Base-by-base conservation (phyloP, 495 filamentous ascomycete species). In the Pseudoneurospora amorphoporcata region DNA sequence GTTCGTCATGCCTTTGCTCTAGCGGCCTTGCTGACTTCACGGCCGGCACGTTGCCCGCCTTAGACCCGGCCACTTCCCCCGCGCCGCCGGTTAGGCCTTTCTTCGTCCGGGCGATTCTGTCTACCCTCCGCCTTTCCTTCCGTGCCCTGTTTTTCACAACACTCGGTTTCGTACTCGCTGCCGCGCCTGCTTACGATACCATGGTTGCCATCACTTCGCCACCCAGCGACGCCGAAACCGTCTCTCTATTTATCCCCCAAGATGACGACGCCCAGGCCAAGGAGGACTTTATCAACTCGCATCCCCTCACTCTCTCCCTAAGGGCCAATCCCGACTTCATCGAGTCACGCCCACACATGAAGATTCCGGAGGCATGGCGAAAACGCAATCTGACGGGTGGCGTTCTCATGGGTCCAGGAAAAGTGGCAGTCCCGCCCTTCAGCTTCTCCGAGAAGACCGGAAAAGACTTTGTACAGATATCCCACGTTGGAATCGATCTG, bases 321-420 rank as follows among this genome's bases (percentile, higher is more conserved):
- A 90, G 93, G 37, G 82, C 81, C 17, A 86, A 91, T 75, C 85
- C 90, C 12, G 87, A 86, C 4, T 92, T 90, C 81, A 85, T 84
- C 32, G 95, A 96, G 78, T 89, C 91, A 19, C 87, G 96, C 41
- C 96, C 96, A 29, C 92, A 97, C 79, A 81, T 97, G 75, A 95
- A 94, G 79, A 90, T 97, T 76, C 93, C 94, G 0, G 81, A 84
- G 45, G 71, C 81, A 2, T 83, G 91, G 79, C 90, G 91, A 40
- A 78, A 77, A 2, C 89, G 92, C 79, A 97, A 90, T 79, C 85
- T 99, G 38, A 98, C 94, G 0, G 93, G 87, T 35, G 94, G 95
- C 2, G 91, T 90, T 23, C 86, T 99, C 4, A 76, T 90, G 32
- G 94, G 95, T 3, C 87, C 89, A 0, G 90, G 90, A 35, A 91